Evolutionary conservation across 164 flowering plant species (phyloP).

Genomic region (Chimonanthus praecox): DNA sequence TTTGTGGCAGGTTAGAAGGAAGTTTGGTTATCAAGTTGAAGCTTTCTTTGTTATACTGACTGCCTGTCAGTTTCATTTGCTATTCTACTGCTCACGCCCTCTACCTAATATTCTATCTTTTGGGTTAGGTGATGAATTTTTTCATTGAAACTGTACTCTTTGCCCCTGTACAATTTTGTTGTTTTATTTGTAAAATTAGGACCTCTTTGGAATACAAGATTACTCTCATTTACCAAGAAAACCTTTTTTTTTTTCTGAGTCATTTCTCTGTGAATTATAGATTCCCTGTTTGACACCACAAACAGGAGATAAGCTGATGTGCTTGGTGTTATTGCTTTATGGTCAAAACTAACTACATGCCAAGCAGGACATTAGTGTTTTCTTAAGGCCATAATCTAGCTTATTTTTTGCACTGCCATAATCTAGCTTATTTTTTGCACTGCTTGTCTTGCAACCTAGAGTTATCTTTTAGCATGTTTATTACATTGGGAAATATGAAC

Average conservation of each 20-base stretch:
- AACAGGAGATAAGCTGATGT: neutral
- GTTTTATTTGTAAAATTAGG: constrained; percentile 5
- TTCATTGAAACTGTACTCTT: constrained; percentile 4
- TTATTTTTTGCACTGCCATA: neutral
- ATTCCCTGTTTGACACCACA: neutral
- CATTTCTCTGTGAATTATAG: neutral
- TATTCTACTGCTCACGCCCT: constrained; percentile 91
- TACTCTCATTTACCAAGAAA: neutral
- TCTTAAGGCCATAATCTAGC: too few species aligned
- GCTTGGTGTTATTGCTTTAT: neutral
- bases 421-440: neutral
- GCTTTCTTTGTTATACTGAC: constrained; percentile 76
- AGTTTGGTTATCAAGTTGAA: constrained; percentile 88
- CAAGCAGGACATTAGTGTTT: neutral
- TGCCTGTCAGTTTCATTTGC: constrained; percentile 75
- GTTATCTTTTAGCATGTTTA: neutral
- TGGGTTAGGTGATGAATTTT: constrained; percentile 52
- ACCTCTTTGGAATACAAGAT: neutral
- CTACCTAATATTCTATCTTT: constrained; percentile 89
- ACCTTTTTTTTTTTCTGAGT: neutral
- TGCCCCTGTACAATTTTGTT: neutral
- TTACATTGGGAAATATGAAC: neutral
- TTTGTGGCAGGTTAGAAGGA: constrained; percentile 56
- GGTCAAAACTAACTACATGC: neutral
- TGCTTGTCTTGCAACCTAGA: neutral